phyloP scores from a whole-genome alignment of 78 protist species.

The Mantamonas sphyraenae region DNA sequence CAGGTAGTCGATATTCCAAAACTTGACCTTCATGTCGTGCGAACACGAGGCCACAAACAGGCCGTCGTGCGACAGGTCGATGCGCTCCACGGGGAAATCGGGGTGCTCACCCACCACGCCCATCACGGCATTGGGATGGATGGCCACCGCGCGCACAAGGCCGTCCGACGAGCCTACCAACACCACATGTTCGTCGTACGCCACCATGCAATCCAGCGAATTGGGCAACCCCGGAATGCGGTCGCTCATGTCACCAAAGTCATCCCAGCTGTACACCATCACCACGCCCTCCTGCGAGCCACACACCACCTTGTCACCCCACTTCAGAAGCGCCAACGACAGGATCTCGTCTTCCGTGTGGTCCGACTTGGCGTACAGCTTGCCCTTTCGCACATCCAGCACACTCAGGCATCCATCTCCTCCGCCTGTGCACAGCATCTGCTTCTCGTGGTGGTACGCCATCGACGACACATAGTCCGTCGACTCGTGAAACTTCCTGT shows the following conservation, averaged over 20 bases:
- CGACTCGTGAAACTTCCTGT: not conserved
- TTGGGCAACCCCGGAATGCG: constrained; percentile 23
- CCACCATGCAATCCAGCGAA: constrained; percentile 24
- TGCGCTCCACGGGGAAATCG: constrained; percentile 26
- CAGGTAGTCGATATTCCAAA: constrained; percentile 13
- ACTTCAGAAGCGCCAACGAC: constrained; percentile 10
- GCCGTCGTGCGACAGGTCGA: constrained; percentile 4
- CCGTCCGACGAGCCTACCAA: constrained; percentile 35
- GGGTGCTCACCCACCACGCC: constrained; percentile 39
- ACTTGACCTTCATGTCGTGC: constrained; percentile 43
- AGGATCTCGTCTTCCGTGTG: constrained; percentile 41
- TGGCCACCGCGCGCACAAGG: constrained; percentile 5
- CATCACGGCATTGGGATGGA: constrained; percentile 17
- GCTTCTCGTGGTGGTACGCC: too few relatives aligned
- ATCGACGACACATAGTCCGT: not conserved
- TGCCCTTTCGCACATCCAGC: constrained; percentile 5
- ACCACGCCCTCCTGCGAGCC: constrained; percentile 33
- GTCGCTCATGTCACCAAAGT: constrained; percentile 26
- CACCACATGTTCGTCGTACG: not conserved
- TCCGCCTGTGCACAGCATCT: not conserved
- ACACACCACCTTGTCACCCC: constrained; percentile 22
- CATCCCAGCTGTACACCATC: constrained; percentile 22
- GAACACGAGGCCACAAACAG: constrained; percentile 15
- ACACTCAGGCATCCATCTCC: constrained; percentile 40
- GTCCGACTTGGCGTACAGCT: constrained; percentile 17